Conservation (phyloP, 192 early-diverging fungal genomes). For the Allomyces arbusculus region DNA sequence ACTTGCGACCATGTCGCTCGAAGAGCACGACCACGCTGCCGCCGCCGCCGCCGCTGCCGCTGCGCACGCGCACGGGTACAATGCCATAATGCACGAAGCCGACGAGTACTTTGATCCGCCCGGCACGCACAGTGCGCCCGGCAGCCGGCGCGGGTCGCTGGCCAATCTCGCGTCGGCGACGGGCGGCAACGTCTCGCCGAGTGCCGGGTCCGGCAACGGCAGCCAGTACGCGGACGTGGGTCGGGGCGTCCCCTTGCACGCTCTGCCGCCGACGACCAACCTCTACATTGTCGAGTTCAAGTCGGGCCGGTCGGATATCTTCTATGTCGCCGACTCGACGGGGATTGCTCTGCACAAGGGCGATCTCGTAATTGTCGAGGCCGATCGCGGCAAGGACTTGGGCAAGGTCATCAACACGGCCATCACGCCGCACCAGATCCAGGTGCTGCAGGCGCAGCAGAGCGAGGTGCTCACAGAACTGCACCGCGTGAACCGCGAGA, state of each 20-base stretch:
- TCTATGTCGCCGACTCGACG: constrained; percentile 38
- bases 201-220: neutral
- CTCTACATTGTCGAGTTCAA: constrained; percentile 77
- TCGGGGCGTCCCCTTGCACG: constrained; percentile 22
- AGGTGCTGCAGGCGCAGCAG: constrained; percentile 16
- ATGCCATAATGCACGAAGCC: neutral
- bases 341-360: constrained; percentile 29
- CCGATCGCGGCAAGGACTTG: constrained; percentile 73
- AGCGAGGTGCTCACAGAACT: constrained; percentile 7
- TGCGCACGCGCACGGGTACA: neutral
- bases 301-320: constrained; percentile 63
- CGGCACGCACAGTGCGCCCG: too few species aligned
- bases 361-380: constrained; percentile 70
- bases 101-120: neutral
- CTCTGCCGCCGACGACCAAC: constrained; percentile 25
- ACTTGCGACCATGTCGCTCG: neutral
- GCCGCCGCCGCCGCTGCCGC: neutral
- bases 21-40: neutral
- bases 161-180: too few species aligned
- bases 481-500: constrained; percentile 34
- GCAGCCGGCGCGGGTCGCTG: too few species aligned
- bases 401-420: constrained; percentile 64
- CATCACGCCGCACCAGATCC: constrained; percentile 31
- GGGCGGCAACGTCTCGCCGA: too few species aligned
- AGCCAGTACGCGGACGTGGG: constrained; percentile 10